Base-by-base conservation (phyloP, 1,284 basidiomycete genomes). In the Cryptococcus sp. region DNA sequence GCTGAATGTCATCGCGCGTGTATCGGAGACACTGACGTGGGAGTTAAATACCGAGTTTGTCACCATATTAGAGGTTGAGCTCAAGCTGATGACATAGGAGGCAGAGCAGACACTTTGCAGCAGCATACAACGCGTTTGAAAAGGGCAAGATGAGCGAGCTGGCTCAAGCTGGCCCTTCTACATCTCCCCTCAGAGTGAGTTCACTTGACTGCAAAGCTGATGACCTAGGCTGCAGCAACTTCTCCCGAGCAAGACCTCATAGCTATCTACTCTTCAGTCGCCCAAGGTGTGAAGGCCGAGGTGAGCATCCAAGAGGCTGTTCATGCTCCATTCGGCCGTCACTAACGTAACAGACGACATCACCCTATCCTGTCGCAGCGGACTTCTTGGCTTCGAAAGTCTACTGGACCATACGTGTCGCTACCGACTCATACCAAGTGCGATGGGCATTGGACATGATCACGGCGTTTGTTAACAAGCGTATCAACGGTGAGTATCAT, bases 391-490 rank as follows among this genome's bases (percentile, higher is more conserved):
- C 79, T 5, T 63, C 64, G 24, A 71, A 88, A 16, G 67, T 87
- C 13, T 64, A 71, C 4, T 91, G 87, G 85, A 78, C 79, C 22
- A 70, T 85, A 16, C 62, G 71, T 4, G 65, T 75, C 3, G 77
- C 81, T 0, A 76, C 79, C 18, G 84, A 79, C 50, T 73, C 78
- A 22, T 65, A 80, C 2, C 88, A 91, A 69, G 76, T 80, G 50
- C 77, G 80, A 23, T 79, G 83, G 21, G 80, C 78, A 1, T 79
- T 83, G 58, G 82, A 86, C 45, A 64, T 86, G 13, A 75, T 91
- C 11, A 79, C 83, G 0, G 82, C 85, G 1, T 75, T 87, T 23
- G 72, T 91, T 19, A 96, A 96, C 72, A 90, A 91, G 73, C 81
- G 83, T 45, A 77, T 78, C 9, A 77, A 82, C 45, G 82, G 88